Conservation (phyloP, 768 basidiomycete genomes). For the Pisolithus marmoratus region DNA sequence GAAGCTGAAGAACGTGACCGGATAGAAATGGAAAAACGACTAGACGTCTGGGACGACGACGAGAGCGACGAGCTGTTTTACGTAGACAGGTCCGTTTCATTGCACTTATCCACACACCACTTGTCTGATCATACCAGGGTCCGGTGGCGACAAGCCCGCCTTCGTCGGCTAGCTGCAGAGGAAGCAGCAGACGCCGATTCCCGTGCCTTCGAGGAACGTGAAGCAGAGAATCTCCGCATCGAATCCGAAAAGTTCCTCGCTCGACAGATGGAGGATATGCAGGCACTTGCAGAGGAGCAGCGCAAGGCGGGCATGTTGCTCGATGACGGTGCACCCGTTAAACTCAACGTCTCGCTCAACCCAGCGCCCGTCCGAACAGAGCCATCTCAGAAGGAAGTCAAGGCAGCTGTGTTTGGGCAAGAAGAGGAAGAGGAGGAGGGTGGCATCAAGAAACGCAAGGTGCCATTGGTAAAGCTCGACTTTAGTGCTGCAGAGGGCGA, state of each 20-base stretch:
- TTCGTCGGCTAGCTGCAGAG: slow-evolving; percentile 67
- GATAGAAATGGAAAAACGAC: slow-evolving; percentile 69
- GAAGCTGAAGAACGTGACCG: slow-evolving; percentile 79
- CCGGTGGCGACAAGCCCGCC: slow-evolving; percentile 80
- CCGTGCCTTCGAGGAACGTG: slow-evolving; percentile 74
- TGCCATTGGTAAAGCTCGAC: slow-evolving; percentile 85
- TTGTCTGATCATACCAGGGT: slow-evolving; percentile 35
- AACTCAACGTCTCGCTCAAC: slow-evolving; percentile 72
- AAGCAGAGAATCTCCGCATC: slow-evolving; percentile 78
- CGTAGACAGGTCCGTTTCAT: slow-evolving; percentile 64
- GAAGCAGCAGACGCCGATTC: slow-evolving; percentile 82
- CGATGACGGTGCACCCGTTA: slow-evolving; percentile 89
- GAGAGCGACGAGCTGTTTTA: slow-evolving; percentile 92
- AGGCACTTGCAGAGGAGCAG: slow-evolving; percentile 84
- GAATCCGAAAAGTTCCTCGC: slow-evolving; percentile 94
- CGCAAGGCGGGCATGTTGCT: slow-evolving; percentile 85
- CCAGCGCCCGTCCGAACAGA: slow-evolving; percentile 43
- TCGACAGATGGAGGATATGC: slow-evolving; percentile 94
- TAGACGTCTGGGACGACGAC: slow-evolving; percentile 91
- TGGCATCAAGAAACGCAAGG: slow-evolving; percentile 71
- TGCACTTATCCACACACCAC: slow-evolving; percentile 15
- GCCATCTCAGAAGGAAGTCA: slow-evolving; percentile 39
- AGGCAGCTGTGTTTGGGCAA: slow-evolving; percentile 63
- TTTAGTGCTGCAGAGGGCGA: slow-evolving; percentile 80
- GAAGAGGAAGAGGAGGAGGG: slow-evolving; percentile 90